A percentile compares a stretch with the other conserved stretches of the same genome.
phyloP scores from a whole-genome alignment of 331 rosid species.

The Rhamnella rubrinervis region DNA sequence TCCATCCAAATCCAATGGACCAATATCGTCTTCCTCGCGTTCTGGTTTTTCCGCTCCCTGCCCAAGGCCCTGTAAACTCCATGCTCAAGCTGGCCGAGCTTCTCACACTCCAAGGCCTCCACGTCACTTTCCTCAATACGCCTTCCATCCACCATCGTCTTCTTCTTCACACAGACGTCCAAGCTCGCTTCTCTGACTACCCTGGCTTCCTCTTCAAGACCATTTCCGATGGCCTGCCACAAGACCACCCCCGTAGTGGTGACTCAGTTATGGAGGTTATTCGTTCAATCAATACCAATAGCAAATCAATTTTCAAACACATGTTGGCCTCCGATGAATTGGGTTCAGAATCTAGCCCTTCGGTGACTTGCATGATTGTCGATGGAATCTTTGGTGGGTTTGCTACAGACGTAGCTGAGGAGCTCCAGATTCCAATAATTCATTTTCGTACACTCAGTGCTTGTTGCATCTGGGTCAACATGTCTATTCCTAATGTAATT shows the following conservation, averaged over 20 bases:
- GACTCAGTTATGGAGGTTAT: neutral
- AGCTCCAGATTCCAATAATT: constrained; percentile 3
- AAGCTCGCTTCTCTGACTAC: constrained; percentile 5
- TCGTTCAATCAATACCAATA: neutral
- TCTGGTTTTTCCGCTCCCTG: constrained; percentile 28
- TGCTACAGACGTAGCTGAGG: constrained; percentile 1
- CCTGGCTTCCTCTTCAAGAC: constrained; percentile 22
- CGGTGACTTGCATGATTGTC: neutral
- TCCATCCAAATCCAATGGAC: too few species aligned
- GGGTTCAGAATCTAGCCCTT: constrained; percentile 1
- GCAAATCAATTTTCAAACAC: neutral
- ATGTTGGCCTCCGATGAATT: constrained; percentile 8
- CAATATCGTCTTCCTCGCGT: constrained; percentile 18
- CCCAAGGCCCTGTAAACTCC: constrained; percentile 39
- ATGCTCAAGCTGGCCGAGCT: constrained; percentile 40
- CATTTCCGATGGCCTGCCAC: constrained; percentile 32
- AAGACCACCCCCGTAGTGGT: neutral
- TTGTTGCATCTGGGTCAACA: constrained; percentile 1
- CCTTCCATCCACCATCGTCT: constrained; percentile 23
- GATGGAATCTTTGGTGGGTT: constrained; percentile 1
- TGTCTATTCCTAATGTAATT: constrained; percentile 3
- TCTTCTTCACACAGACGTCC: constrained; percentile 1
- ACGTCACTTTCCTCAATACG: constrained; percentile 38
- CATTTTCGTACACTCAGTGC: constrained; percentile 5
- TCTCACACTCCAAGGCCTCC: constrained; percentile 17